A percentile compares a stretch with the other conserved stretches of the same genome.
Evolutionary conservation across 306 rosid species (phyloP).

Genomic region (Dryas octopetala): DNA sequence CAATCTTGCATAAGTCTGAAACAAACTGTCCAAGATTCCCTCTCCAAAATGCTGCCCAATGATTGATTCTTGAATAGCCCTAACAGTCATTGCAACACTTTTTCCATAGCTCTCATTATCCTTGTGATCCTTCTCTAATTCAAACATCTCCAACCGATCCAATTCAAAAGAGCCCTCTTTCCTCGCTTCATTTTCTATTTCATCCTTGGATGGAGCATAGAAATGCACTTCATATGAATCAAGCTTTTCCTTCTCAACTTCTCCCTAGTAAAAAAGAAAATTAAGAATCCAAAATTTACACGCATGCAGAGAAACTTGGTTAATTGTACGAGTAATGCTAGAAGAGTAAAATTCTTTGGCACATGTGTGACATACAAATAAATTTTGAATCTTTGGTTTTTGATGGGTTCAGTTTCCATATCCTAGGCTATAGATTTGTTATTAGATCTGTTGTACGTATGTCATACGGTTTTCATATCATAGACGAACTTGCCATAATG

Average conservation of each 20-base stretch:
- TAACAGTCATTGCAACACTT: slow-evolving; percentile 64
- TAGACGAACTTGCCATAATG: no score
- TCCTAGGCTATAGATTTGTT: no score
- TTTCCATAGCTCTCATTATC: slow-evolving; percentile 53
- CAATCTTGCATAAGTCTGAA: slow-evolving; percentile 53
- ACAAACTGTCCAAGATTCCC: slow-evolving; percentile 58
- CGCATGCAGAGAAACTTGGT: no score
- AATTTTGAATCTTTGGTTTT: no score
- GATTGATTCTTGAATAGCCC: slow-evolving; percentile 91
- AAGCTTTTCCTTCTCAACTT: slow-evolving; percentile 59
- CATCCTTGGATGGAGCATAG: slow-evolving; percentile 83
- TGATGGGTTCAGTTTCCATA: no score
- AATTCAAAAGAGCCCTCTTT: slow-evolving; percentile 68
- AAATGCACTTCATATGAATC: slow-evolving; percentile 89
- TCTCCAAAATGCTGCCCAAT: slow-evolving; percentile 76
- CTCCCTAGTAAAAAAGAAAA: slow-evolving; percentile 42
- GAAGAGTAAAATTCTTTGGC: no score
- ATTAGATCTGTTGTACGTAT: no score
- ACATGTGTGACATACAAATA: no score
- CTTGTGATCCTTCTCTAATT: slow-evolving; percentile 39
- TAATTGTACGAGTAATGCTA: no score
- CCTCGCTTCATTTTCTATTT: slow-evolving; percentile 66
- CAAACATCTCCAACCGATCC: slow-evolving; percentile 62
- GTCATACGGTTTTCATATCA: no score
- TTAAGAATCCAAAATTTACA: no score